A percentile compares a stretch with the other conserved stretches of the same genome.
Conservation (phyloP, 148 eudicot genomes). For the Fagopyrum homotropicum region DNA sequence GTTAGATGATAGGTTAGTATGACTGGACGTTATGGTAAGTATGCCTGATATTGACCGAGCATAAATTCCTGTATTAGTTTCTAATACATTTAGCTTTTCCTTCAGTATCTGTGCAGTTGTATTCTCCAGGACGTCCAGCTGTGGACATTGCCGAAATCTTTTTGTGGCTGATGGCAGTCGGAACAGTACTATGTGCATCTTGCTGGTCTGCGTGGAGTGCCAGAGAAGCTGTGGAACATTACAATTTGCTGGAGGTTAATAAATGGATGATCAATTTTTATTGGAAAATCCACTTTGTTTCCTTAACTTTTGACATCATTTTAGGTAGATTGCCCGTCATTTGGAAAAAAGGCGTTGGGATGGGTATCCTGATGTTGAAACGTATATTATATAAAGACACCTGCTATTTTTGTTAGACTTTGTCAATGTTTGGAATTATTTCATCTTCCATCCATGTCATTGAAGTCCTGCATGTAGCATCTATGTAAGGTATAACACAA, state of each 20-base stretch:
- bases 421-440: not conserved
- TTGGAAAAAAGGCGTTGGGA: not conserved
- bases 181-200: slow-evolving; percentile 79
- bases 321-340: not conserved
- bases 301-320: not conserved
- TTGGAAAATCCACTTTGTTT: not conserved
- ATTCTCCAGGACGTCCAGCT: slow-evolving; percentile 61
- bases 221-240: slow-evolving; percentile 61
- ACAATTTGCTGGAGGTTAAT: slow-evolving; percentile 10
- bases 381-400: not conserved
- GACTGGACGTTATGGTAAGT: not conserved
- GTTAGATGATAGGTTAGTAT: not conserved
- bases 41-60: not conserved
- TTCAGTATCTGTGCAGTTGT: slow-evolving; percentile 76
- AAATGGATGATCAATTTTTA: not conserved
- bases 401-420: not conserved
- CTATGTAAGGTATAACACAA: not conserved
- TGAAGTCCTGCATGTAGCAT: not conserved
- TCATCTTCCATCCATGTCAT: not conserved
- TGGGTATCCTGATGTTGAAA: not conserved
- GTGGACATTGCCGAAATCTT: slow-evolving; percentile 83
- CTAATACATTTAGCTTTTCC: slow-evolving; percentile 1
- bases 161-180: slow-evolving; percentile 81
- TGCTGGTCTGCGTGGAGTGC: slow-evolving; percentile 93
- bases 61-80: not conserved